Conservation (phyloP, 2,329 filamentous ascomycete species). For the Coniochaeta sp. region DNA sequence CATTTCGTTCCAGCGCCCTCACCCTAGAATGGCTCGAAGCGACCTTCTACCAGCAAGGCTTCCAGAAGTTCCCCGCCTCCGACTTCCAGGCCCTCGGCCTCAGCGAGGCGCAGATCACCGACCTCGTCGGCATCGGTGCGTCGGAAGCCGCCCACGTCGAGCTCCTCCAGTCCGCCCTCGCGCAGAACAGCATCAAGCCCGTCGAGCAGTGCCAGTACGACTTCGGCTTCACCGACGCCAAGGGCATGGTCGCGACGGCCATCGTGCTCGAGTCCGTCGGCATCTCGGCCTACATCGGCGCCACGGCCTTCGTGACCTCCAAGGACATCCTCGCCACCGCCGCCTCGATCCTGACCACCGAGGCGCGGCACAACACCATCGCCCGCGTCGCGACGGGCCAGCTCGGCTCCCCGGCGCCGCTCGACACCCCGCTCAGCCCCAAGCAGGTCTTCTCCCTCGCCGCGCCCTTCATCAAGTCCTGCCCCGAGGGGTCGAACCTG, state of each 20-base stretch:
- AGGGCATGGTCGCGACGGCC: conserved; percentile 41
- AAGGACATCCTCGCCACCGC: conserved; percentile 54
- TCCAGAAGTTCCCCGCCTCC: conserved; percentile 43
- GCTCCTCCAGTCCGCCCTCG: conserved; percentile 52
- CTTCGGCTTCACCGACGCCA: conserved; percentile 41
- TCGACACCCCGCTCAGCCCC: conserved; percentile 51
- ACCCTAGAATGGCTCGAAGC: conserved; percentile 52
- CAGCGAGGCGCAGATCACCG: conserved; percentile 42
- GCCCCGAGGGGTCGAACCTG: conserved; percentile 36
- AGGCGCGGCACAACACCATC: conserved; percentile 58
- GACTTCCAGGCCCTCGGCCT: conserved; percentile 39
- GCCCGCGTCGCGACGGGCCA: conserved; percentile 42
- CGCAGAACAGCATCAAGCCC: conserved; percentile 47
- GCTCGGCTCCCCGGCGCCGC: conserved; percentile 49
- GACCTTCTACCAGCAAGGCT: conserved; percentile 54
- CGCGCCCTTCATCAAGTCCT: conserved; percentile 51
- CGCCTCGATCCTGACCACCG: conserved; percentile 56
- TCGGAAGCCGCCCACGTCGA: conserved; percentile 59
- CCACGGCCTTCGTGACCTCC: conserved; percentile 49
- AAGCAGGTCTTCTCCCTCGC: conserved; percentile 60
- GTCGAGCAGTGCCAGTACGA: conserved; percentile 48
- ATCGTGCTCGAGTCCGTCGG: conserved; percentile 51
- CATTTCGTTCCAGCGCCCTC: no score
- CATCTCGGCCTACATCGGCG: conserved; percentile 54
- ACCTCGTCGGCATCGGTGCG: conserved; percentile 53